Base-by-base conservation (phyloP, 305 asterid genomes). In the Fraxinus dipetala region DNA sequence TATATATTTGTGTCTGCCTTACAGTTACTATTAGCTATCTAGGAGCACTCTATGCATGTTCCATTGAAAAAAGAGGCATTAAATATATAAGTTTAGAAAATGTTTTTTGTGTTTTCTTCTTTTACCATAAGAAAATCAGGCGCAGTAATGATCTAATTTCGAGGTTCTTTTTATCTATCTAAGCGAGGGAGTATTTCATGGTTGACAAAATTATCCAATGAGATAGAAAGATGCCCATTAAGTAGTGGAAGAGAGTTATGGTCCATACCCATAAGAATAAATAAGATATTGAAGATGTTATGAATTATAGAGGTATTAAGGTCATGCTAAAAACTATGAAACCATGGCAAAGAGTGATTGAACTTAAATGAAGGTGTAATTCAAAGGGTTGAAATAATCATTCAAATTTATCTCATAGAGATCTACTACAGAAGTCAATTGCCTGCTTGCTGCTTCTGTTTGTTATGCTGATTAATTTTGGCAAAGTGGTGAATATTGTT, bases 21-120 rank as follows among this genome's bases (percentile, higher is more conserved):
- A 48, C 51, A 45, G 28, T 81, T 77, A 40, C 59, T 61, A 54
- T 76, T 26, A 80, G 81, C 28, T 72, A 24, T 51, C 13, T 24
- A 38, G 32, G 56, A 30, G 11, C 74, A 11, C 74, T 26, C 73
- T 67, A 28, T 67, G 75, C 36, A 67, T 67, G 75, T 67, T 26
- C 75, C 20, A 11, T 22, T 67, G 73, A 16, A 67, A 67, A 67
- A 70, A 70, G 45, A 70, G 18, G 14, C 76, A 70, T 6, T 32
- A 6, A 70, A 70, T 31, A 70, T 32, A 36, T 16, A 70, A 31
- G 45, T 32, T 32, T 16, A 32, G 45, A 30, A 70, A 70, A 7
- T 31, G 76, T 70, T 6, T 70, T 70, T 31, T 70, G 74, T 67
- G 35, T 67, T 10, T 67, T 36, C 30, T 65, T 32, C 24, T 70